A percentile compares a stretch with the other conserved stretches of the same genome.
These are phyloP conservation scores for Gliomastix tumulicola DNA, from an alignment of 2,329 filamentous ascomycete species.

Conservation along the genomic window DNA sequence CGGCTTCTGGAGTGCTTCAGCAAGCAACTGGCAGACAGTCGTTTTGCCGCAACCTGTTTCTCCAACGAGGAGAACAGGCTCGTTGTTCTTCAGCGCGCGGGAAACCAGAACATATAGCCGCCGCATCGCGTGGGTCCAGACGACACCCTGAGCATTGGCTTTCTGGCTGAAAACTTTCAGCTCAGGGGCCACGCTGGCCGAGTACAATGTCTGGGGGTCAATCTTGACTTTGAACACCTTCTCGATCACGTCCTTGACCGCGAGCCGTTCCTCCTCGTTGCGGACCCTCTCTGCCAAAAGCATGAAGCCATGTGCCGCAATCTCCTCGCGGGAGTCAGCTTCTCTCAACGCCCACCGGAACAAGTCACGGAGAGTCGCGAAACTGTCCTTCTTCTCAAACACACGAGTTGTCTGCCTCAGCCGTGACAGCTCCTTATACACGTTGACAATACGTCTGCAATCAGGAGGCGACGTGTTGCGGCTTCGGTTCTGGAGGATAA, in stretches of 20 bases:
- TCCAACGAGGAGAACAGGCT: conserved; percentile 89
- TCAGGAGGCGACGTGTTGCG: conserved; percentile 84
- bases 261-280: conserved; percentile 77
- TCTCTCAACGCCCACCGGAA: conserved; percentile 90
- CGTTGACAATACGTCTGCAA: conserved; percentile 82
- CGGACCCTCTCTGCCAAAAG: conserved; percentile 89
- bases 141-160: conserved; percentile 56
- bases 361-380: conserved; percentile 90
- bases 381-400: conserved; percentile 96
- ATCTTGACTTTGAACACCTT: conserved; percentile 82
- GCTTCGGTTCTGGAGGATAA: conserved; percentile 82
- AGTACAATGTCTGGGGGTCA: conserved; percentile 68
- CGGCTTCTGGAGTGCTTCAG: conserved; percentile 68
- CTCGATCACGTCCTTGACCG: conserved; percentile 85
- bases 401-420: conserved; percentile 83
- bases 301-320: conserved; percentile 94
- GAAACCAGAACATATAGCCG: conserved; percentile 86
- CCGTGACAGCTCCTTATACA: conserved; percentile 88
- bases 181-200: conserved; percentile 47
- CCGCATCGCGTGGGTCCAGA: conserved; percentile 95
- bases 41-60: conserved; percentile 99
- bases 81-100: conserved; percentile 78
- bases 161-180: conserved; percentile 39
- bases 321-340: conserved; percentile 78
- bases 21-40: conserved; percentile 87